Evolutionary conservation across 192 early-diverging fungal genomes (phyloP).

Genomic region (Gaertneriomyces semiglobifer): DNA sequence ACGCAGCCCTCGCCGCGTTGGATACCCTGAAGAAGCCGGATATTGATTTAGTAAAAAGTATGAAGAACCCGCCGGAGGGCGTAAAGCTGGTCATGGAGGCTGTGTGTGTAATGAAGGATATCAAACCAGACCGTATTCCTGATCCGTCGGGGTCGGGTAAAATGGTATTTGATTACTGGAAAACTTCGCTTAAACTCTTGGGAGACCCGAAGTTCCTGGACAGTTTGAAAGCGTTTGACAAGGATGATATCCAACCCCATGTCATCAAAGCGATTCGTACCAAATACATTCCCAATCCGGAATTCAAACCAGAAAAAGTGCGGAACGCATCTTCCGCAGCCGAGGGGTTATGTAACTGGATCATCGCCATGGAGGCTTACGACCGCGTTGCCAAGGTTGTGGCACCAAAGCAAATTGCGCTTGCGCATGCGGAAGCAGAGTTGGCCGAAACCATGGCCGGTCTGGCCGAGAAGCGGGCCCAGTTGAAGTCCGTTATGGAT

Average conservation of each 20-base stretch:
- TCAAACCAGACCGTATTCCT: slow-evolving; percentile 61
- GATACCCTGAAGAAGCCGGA: slow-evolving; percentile 61
- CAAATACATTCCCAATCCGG: slow-evolving; percentile 57
- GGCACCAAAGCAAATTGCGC: slow-evolving; percentile 57
- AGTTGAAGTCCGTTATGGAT: slow-evolving; percentile 53
- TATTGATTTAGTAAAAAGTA: slow-evolving; percentile 61
- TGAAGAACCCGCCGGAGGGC: slow-evolving; percentile 65
- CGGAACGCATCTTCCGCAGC: slow-evolving; percentile 61
- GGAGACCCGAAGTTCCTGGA: slow-evolving; percentile 57
- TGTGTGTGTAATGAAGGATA: slow-evolving; percentile 64
- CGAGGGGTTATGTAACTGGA: slow-evolving; percentile 61
- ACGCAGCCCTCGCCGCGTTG: slow-evolving; percentile 53
- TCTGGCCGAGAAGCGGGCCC: slow-evolving; percentile 53
- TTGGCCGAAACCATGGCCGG: slow-evolving; percentile 55
- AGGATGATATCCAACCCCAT: slow-evolving; percentile 57
- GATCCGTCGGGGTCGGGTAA: slow-evolving; percentile 60
- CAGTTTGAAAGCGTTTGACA: slow-evolving; percentile 54
- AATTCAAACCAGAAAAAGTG: slow-evolving; percentile 65
- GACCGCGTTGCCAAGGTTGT: slow-evolving; percentile 61
- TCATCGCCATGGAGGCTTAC: slow-evolving; percentile 62
- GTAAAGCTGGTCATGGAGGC: slow-evolving; percentile 65
- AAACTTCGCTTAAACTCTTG: slow-evolving; percentile 55
- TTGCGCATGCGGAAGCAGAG: slow-evolving; percentile 54
- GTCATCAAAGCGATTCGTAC: slow-evolving; percentile 59
- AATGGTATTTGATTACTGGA: slow-evolving; percentile 67